phyloP scores from a whole-genome alignment of 2,329 filamentous ascomycete genomes.

The Orbilia oligospora region DNA sequence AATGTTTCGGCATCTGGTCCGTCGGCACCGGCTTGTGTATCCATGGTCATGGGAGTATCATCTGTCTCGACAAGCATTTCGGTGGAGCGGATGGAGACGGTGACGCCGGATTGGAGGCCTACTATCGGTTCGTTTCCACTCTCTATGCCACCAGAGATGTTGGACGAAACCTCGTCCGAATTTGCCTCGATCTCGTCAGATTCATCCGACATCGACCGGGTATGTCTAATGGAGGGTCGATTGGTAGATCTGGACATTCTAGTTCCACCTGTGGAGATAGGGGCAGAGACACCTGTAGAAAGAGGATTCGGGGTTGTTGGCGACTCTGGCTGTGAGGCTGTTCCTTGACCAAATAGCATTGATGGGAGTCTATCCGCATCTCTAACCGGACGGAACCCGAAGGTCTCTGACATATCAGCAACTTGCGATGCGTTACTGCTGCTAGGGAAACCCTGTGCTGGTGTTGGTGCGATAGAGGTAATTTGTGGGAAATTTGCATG shows the following conservation, averaged over 20 bases:
- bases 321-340: constrained; percentile 90
- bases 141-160: constrained; percentile 81
- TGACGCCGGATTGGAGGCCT: constrained; percentile 83
- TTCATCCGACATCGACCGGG: constrained; percentile 87
- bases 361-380: constrained; percentile 86
- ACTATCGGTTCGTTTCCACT: constrained; percentile 80
- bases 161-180: constrained; percentile 84
- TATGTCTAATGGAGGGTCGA: constrained; percentile 83
- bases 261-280: constrained; percentile 61
- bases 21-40: constrained; percentile 84
- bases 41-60: constrained; percentile 79
- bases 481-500: constrained; percentile 72
- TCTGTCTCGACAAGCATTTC: constrained; percentile 81
- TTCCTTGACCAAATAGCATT: constrained; percentile 74
- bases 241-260: constrained; percentile 71
- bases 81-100: constrained; percentile 80
- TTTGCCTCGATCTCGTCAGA: constrained; percentile 80
- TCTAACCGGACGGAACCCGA: constrained; percentile 81
- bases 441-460: constrained; percentile 71
- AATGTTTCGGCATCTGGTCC: constrained; percentile 91
- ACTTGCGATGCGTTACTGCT: constrained; percentile 76
- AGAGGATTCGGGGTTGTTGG: constrained; percentile 86
- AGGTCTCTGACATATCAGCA: constrained; percentile 76
- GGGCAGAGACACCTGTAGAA: constrained; percentile 66
- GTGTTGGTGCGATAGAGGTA: constrained; percentile 74